Evolutionary conservation across 148 eudicot species (phyloP).

Genomic region (Gaultheria prostrata): DNA sequence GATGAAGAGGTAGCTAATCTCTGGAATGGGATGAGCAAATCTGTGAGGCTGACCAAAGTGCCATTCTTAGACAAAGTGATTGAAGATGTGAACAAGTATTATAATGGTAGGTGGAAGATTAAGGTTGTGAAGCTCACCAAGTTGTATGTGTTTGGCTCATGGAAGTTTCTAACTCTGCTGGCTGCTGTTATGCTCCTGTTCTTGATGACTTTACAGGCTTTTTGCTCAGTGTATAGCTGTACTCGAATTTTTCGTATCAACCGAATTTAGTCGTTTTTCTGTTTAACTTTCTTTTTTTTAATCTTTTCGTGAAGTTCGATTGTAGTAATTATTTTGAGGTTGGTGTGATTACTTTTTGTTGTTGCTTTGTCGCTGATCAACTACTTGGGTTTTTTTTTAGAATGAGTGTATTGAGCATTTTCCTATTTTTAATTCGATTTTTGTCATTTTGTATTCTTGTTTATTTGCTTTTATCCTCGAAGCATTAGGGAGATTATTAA

Average conservation of each 20-base stretch:
- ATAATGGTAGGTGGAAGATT: constrained; percentile 45
- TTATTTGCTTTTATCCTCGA: no score
- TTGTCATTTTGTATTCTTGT: no score
- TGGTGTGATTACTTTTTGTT: no score
- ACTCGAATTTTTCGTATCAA: background rate
- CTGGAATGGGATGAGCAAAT: constrained; percentile 69
- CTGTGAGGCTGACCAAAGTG: constrained; percentile 46
- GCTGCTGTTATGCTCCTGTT: constrained; percentile 33
- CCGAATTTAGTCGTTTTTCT: background rate
- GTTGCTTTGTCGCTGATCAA: no score
- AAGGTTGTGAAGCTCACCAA: constrained; percentile 27
- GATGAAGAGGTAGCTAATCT: constrained; percentile 50
- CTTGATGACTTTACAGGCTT: constrained; percentile 27
- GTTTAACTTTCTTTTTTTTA: no score
- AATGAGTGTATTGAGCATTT: no score
- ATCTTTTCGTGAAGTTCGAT: no score
- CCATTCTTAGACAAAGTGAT: constrained; percentile 48
- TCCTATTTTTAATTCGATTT: no score
- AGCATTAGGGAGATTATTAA: no score
- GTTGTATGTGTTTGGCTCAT: constrained; percentile 35
- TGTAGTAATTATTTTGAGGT: no score
- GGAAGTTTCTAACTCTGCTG: constrained; percentile 36
- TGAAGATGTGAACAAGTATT: constrained; percentile 50
- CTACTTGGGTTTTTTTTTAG: no score
- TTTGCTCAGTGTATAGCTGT: constrained; percentile 31